Base-by-base conservation (phyloP, 805 yeast species). In the Myxozyma neotropica region DNA sequence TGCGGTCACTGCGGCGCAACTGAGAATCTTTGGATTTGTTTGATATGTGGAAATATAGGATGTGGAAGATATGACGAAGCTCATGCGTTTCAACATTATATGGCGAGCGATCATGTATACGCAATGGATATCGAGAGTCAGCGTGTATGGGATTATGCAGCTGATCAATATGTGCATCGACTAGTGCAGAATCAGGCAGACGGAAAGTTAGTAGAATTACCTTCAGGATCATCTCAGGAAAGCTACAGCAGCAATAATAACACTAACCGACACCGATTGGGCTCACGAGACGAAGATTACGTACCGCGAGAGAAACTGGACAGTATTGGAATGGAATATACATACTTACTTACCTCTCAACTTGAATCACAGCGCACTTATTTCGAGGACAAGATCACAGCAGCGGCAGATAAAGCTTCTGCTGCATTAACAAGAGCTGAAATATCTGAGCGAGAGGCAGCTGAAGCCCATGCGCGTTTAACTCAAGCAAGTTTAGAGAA, bases 111-210 rank as follows among this genome's bases (percentile, higher is more conserved):
- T 4, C 97, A 91, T 72, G 88, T 96, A 68, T 91, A 89, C 75
- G 88, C 96, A 0, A 90, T 91, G 96, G 96, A 91, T 69, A 77
- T 89, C 47, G 74, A 78, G 10, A 83, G 95, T 0, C 94, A 91
- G 61, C 77, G 97, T 42, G 96, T 91, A 0, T 91, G 97, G 97
- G 97, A 91, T 71, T 91, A 91, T 71, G 91, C 92, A 0, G 92
- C 92, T 1, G 97, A 91, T 70, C 85, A 84, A 64, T 91, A 91
- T 71, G 97, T 91, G 8, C 97, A 91, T 72, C 73, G 97, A 51
- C 74, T 91, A 44, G 81, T 91, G 3, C 89, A 91, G 61, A 90
- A 89, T 72, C 92, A 88, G 71, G 79, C 86, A 0, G 97, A 91
- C 71, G 97, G 97, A 0, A 92, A 92, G 67, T 73, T 92, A 33